Percentiles rank a stretch among this genome's conserved stretches.
Conservation (phyloP, 164 flowering plant species). For the Sedum album region DNA sequence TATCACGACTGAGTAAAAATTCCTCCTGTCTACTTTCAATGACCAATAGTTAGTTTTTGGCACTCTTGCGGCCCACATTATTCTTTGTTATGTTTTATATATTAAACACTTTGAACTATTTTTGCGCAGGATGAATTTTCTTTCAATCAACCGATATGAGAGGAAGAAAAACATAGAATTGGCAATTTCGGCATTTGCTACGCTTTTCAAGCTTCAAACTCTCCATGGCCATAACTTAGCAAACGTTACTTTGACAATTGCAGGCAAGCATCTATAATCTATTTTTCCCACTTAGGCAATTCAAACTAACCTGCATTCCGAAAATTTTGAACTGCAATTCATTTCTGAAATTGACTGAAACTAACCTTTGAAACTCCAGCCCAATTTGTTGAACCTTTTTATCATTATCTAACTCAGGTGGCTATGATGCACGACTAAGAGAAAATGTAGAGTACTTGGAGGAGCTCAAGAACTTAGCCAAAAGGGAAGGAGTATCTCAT, state of each 20-base stretch:
- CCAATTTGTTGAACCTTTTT: neutral
- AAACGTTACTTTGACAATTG: constrained; percentile 57
- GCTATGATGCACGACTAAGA: constrained; percentile 71
- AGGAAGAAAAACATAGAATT: constrained; percentile 86
- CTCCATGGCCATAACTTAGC: constrained; percentile 26
- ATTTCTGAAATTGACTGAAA: neutral
- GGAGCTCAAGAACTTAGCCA: constrained; percentile 69
- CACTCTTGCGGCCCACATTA: neutral
- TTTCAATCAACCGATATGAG: constrained; percentile 86
- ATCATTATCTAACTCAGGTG: constrained; percentile 42
- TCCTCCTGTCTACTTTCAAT: constrained; percentile 16
- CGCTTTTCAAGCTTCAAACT: constrained; percentile 35
- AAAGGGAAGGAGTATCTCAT: constrained; percentile 53
- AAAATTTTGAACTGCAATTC: neutral
- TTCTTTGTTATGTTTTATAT: neutral
- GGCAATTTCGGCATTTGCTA: constrained; percentile 77
- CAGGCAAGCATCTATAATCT: constrained; percentile 34
- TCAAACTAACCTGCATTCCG: neutral
- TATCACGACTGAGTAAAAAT: constrained; percentile 44
- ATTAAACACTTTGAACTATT: neutral
- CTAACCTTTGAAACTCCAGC: neutral
- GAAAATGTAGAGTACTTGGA: constrained; percentile 89
- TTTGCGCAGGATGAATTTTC: constrained; percentile 53
- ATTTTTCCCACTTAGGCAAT: neutral
- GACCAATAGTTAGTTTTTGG: neutral